phyloP scores from a whole-genome alignment of 345 rosid species.

The Populus pruinosa region DNA sequence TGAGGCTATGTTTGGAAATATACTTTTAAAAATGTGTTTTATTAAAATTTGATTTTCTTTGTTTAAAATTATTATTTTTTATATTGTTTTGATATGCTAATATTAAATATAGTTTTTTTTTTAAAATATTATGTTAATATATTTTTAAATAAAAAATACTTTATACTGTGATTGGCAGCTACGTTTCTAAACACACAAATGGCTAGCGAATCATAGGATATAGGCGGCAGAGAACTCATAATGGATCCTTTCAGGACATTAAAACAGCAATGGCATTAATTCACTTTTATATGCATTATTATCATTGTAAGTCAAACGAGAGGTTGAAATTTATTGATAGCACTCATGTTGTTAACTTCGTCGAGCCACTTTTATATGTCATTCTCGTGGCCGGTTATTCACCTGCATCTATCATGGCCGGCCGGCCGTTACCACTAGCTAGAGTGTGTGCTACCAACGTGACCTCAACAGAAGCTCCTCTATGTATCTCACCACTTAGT shows the following conservation, averaged over 20 bases:
- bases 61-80: too few relatives aligned
- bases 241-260: background rate
- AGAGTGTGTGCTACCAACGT: background rate
- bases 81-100: accelerated
- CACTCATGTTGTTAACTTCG: background rate
- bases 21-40: too few relatives aligned
- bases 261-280: background rate
- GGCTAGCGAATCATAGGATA: too few relatives aligned
- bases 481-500: background rate
- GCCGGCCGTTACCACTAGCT: constrained; percentile 21
- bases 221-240: background rate
- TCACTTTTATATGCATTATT: too few relatives aligned
- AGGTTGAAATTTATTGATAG: background rate
- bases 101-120: too few relatives aligned
- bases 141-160: too few relatives aligned
- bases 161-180: too few relatives aligned
- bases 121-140: too few relatives aligned
- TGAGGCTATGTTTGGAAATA: too few relatives aligned
- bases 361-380: background rate
- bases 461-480: background rate
- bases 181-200: too few relatives aligned
- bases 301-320: too few relatives aligned
- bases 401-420: constrained; percentile 8
- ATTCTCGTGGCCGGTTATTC: constrained; percentile 18
- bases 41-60: too few relatives aligned